Evolutionary conservation across 1,284 basidiomycete species (phyloP), one percentile per base, ranked within the genome.

Genomic region (Salmacisia buchloeana): DNA sequence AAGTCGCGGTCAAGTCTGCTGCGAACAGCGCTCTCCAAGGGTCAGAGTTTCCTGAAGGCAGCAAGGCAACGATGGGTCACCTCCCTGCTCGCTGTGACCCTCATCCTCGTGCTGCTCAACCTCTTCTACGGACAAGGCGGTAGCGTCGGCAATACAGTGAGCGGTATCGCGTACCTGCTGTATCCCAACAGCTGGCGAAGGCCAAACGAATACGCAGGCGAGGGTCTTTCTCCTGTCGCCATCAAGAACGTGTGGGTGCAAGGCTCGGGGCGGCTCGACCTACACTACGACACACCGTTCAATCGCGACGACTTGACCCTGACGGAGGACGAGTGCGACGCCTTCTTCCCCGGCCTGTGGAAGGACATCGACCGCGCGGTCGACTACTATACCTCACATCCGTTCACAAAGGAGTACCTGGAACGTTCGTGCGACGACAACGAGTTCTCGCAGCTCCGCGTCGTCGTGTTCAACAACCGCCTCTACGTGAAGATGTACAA

Each of bases 321-420:
- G 39, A 72, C 72, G 4, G 71, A 73, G 45, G 71, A 76, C 35
- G 71, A 76, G 63, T 76, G 74, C 65, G 74, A 76, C 58, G 62
- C 73, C 18, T 74, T 73, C 66, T 76, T 76, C 65, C 74, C 73
- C 2, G 71, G 68, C 1, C 65, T 76, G 21, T 76, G 65, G 61
- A 67, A 74, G 52, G 74, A 76, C 57, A 70, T 76, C 41, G 72
- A 76, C 39, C 60, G 74, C 7, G 69, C 68, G 27, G 67, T 65
- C 23, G 60, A 70, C 15, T 74, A 66, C 54, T 76, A 52, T 46
- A 70, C 69, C n/a, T 62, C 69, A 25, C 61, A 59, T 21, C 39
- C 59, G 60, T 61, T 60, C 58, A 34, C 63, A 62, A 57, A 60
- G 10, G 69, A 74, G 56, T 76, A 74, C 38, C 65, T 76, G 23